Base-by-base conservation (phyloP, 352 stramenopile species). In the Pythium brachiatum region DNA sequence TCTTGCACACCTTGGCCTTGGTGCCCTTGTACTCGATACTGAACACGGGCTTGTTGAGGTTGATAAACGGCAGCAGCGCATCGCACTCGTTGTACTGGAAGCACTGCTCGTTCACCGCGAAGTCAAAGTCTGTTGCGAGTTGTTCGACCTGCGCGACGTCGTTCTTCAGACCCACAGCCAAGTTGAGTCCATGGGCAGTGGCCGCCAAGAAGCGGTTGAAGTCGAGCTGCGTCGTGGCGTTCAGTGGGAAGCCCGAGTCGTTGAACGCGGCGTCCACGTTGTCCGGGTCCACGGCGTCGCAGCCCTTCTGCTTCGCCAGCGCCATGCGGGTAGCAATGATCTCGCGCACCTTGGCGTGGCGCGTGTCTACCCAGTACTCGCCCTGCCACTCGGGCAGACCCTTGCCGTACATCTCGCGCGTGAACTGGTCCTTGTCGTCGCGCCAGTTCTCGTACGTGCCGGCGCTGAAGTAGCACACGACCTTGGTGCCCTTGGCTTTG, bases 401-500 rank as follows among this genome's bases (percentile, higher is more conserved):
- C 41, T 41, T 62, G 48, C 64, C 67, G 62, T 78, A 76, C 56
- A 82, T 74, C 53, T 69, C 57, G 20, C 46, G 53, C 13, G 63
- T 64, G 70, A 76, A 82, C 26, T 68, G 62, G 23, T 62, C 55
- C 51, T 73, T 75, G 62, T 88, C 79, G 9, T 59, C 54, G 16
- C 78, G 59, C 79, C 76, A 86, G 60, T 77, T 57, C 53, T 86
- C 74, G 53, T 79, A 76, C 20, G 72, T 83, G 21, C 79, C 74
- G 7, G 77, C 76, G 53, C 68, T 81, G 51, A 86, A 84, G 73
- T 88, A 88, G 72, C 76, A 84, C 27, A 83, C 67, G 53, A 86
- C 70, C 41, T 73, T 74, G 58, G 70, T 63, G 39, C 56, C 69
- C 31, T 61, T 57, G 50, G 65, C 50, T 20, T 78, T 34, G 2